Base-by-base conservation (phyloP, 2,329 filamentous ascomycete species). In the Botrytis sinoallii region DNA sequence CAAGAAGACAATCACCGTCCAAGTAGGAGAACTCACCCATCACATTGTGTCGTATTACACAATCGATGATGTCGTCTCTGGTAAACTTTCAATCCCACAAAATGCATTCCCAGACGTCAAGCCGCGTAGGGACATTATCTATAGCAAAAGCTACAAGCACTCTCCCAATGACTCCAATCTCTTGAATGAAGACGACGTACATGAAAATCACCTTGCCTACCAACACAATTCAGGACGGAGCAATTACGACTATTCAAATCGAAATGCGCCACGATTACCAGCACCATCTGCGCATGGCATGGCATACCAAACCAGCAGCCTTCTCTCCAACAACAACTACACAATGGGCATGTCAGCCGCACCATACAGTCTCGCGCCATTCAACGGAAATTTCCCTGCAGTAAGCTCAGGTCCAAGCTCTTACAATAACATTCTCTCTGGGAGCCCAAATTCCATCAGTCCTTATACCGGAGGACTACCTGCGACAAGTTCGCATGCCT, bases 1-100 rank as follows among this genome's bases (percentile, higher is more conserved):
- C 76, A 98, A 98, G 86, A 97, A 97, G 85, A 97, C 94, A 0
- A 94, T 97, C 82, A 95, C 92, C 78, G 89, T 97, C 57, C 90
- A 88, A 3, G 90, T 92, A 69, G 87, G 91, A 40, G 92, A 92
- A 3, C 88, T 94, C 3, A 90, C 90, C 3, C 94, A 97, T 79
- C 94, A 97, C 79, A 84, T 98, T 70, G 94, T 97, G 59, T 95
- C 92, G 25, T 98, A 98, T 81, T 97, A 97, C 84, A 93, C 85
- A 61, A 86, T 95, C 18, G 89, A 93, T 9, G 94, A 97, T 80
- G 92, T 94, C n/a, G 86, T 90, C 77, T 79, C 75, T 71, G 84
- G 85, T 64, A 82, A 81, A 25, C 85, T 95, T 18, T 84, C 81
- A 42, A 87, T 88, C 0, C 93, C 92, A 0, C 83, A 85, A 1